These are phyloP conservation scores for Plenodomus tracheiphilus DNA, from an alignment of 2,329 filamentous ascomycete species.

Conservation along the genomic window DNA sequence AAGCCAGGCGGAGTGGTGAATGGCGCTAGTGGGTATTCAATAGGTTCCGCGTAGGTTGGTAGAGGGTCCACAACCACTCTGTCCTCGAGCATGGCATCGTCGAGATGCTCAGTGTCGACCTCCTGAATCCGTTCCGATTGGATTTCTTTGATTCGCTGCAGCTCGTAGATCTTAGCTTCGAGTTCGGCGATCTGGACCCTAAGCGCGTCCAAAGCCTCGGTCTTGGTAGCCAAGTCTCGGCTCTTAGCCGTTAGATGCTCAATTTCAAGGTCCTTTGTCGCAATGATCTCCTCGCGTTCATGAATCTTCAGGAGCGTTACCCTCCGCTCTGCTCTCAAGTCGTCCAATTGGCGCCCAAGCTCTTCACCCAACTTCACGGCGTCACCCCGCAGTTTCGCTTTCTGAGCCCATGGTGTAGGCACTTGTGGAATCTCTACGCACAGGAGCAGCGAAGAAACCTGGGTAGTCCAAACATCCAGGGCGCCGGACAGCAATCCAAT, in stretches of 20 bases:
- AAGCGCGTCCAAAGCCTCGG: constrained; percentile 23
- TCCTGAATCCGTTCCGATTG: constrained; percentile 9
- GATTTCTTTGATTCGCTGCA: constrained; percentile 20
- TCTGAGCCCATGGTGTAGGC: constrained; percentile 79
- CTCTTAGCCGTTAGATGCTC: constrained; percentile 77
- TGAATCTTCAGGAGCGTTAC: constrained; percentile 69
- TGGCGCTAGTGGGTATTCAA: constrained; percentile 13
- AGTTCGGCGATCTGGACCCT: constrained; percentile 23
- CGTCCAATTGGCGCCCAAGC: constrained; percentile 80
- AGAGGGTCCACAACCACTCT: background rate
- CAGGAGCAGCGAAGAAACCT: constrained; percentile 53
- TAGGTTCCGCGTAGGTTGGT: constrained; percentile 6
- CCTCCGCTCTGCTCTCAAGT: constrained; percentile 77
- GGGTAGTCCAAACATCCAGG: constrained; percentile 61
- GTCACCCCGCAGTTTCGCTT: constrained; percentile 79
- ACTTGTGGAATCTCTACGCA: constrained; percentile 66
- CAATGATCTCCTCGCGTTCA: constrained; percentile 80
- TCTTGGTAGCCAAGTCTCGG: constrained; percentile 31
- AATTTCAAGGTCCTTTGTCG: constrained; percentile 67
- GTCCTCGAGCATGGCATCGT: constrained; percentile 5
- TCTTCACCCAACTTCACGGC: constrained; percentile 80
- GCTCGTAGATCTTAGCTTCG: constrained; percentile 27
- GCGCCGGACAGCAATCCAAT: constrained; percentile 3
- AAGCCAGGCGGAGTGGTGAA: constrained; percentile 15
- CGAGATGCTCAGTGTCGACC: constrained; percentile 1